Evolutionary conservation across 2,329 filamentous ascomycete species (phyloP).

Genomic region (Cytospora paraplurivora): DNA sequence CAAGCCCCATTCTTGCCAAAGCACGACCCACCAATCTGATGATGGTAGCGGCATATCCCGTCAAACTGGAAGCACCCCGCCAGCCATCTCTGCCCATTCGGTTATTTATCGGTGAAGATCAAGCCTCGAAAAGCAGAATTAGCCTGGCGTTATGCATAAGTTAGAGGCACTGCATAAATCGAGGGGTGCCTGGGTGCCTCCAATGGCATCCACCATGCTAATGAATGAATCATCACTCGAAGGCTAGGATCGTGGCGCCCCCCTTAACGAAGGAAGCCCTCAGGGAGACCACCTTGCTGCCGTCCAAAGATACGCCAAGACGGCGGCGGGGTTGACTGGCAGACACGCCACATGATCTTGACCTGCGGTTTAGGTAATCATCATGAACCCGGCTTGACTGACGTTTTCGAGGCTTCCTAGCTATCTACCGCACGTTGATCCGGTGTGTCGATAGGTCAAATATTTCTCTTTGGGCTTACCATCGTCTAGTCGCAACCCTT

Average conservation of each 20-base stretch:
- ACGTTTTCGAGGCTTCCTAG: neutral
- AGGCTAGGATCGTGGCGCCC: neutral
- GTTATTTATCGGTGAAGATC: conserved; percentile 12
- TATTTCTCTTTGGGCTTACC: neutral
- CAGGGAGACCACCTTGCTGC: neutral
- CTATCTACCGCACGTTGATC: neutral
- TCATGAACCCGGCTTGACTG: neutral
- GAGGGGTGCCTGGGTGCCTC: neutral
- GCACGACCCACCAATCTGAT: conserved; percentile 19
- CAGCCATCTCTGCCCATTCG: neutral
- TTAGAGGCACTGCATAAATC: neutral
- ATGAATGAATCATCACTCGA: neutral
- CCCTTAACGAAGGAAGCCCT: neutral
- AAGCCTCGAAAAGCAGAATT: neutral
- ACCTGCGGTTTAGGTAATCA: neutral
- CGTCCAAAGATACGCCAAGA: conserved; percentile 8
- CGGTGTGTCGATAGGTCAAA: neutral
- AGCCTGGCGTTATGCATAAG: neutral
- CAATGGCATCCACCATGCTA: neutral
- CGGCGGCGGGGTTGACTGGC: conserved; percentile 2
- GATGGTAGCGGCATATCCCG: conserved; percentile 27
- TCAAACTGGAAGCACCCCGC: conserved; percentile 11
- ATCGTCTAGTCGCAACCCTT: neutral
- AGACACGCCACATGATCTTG: conserved; percentile 1
- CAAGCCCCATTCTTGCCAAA: conserved; percentile 16